Conservation (phyloP, 202 grass and related monocot species). For the Digitaria exilis region DNA sequence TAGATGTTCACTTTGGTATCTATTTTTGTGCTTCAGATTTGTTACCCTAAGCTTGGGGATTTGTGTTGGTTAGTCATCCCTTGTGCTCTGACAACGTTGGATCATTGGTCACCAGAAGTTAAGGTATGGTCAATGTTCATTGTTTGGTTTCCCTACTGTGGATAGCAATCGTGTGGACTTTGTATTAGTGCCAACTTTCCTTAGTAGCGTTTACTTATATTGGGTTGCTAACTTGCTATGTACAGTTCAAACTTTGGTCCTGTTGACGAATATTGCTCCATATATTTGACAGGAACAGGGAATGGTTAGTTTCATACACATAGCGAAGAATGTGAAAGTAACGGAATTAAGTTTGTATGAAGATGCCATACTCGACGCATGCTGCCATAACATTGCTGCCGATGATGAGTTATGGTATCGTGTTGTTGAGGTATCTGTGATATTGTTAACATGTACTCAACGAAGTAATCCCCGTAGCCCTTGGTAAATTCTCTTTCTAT, state of each 20-base stretch:
- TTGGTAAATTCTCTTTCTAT: slow-evolving; percentile 59
- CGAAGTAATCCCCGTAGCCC: slow-evolving; percentile 70
- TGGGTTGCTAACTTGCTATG: background rate
- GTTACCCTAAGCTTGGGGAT: slow-evolving; percentile 66
- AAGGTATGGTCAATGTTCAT: slow-evolving; percentile 52
- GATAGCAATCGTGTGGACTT: background rate
- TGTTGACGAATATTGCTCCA: slow-evolving; percentile 14
- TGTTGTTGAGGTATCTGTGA: slow-evolving; percentile 71
- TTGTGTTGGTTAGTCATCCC: slow-evolving; percentile 77
- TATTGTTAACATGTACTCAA: slow-evolving; percentile 72
- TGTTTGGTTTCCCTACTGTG: slow-evolving; percentile 22
- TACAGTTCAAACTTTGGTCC: background rate
- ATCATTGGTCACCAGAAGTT: slow-evolving; percentile 95
- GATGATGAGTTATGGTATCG: slow-evolving; percentile 79
- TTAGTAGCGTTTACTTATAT: background rate
- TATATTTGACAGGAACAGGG: slow-evolving; percentile 74
- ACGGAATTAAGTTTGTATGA: slow-evolving; percentile 84
- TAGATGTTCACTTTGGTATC: slow-evolving; percentile 5
- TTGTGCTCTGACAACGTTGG: slow-evolving; percentile 78
- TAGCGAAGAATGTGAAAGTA: slow-evolving; percentile 73
- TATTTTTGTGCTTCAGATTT: slow-evolving; percentile 48
- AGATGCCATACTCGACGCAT: slow-evolving; percentile 89
- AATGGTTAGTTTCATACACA: slow-evolving; percentile 71
- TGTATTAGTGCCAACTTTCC: background rate
- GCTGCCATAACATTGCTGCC: slow-evolving; percentile 72